These are phyloP conservation scores for Phytophthora sansomeana DNA, from an alignment of 352 stramenopile genomes.

Conservation along the genomic window DNA sequence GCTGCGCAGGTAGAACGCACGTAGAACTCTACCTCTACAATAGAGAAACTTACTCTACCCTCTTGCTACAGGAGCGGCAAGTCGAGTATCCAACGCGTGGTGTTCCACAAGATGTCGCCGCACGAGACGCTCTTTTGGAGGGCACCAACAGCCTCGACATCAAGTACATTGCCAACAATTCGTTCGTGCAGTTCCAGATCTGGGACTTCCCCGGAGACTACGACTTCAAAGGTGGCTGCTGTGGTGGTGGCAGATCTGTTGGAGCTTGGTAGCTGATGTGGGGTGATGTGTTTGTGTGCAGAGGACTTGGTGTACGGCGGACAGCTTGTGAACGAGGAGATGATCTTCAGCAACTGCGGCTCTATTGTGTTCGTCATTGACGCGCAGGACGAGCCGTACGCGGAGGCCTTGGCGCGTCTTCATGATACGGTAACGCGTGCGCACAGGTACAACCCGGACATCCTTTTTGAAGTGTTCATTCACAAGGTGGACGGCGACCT, in stretches of 20 bases:
- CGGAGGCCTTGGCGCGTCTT: constrained; percentile 86
- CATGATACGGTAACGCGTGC: constrained; percentile 90
- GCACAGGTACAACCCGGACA: constrained; percentile 94
- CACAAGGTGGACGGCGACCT: constrained; percentile 99
- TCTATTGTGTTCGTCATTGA: constrained; percentile 98
- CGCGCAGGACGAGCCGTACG: constrained; percentile 95
- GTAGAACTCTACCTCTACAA: background rate
- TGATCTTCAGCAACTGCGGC: constrained; percentile 92
- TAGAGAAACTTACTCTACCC: background rate
- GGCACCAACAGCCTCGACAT: constrained; percentile 91
- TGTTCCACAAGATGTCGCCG: constrained; percentile 99
- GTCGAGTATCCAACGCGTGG: constrained; percentile 94
- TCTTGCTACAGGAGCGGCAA: constrained; percentile 73
- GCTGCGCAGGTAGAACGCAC: constrained; percentile 73
- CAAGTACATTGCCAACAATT: constrained; percentile 98
- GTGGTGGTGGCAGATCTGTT: background rate
- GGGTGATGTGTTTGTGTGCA: constrained; percentile 1
- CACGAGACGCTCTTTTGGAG: constrained; percentile 98
- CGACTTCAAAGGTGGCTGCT: constrained; percentile 76
- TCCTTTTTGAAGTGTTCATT: constrained; percentile 99
- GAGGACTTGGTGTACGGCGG: constrained; percentile 90
- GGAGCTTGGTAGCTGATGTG: background rate
- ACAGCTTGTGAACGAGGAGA: constrained; percentile 91
- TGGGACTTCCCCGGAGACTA: constrained; percentile 99
- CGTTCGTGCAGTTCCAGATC: constrained; percentile 98